Evolutionary conservation across 306 rosid genomes (phyloP).

Genomic region (Medicago arabica): DNA sequence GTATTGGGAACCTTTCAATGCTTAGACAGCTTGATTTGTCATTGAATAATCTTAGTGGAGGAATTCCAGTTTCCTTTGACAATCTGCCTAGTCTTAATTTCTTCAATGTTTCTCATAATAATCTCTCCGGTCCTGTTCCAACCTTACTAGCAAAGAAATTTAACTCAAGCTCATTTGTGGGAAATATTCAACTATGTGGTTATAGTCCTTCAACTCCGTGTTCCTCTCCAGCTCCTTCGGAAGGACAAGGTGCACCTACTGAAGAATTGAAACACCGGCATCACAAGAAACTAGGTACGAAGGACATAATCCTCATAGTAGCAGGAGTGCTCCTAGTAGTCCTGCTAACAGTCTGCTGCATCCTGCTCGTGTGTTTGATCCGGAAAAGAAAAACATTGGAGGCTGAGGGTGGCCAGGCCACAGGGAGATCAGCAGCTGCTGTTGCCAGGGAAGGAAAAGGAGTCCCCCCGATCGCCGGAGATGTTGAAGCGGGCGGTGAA

Average conservation of each 20-base stretch:
- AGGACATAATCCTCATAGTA: slow-evolving; percentile 81
- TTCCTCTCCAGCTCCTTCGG: slow-evolving; percentile 68
- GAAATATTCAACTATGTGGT: slow-evolving; percentile 80
- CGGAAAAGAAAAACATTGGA: slow-evolving; percentile 61
- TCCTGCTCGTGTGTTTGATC: slow-evolving; percentile 66
- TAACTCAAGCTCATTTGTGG: slow-evolving; percentile 73
- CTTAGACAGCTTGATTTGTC: slow-evolving; percentile 79
- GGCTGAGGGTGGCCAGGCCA: slow-evolving; percentile 49
- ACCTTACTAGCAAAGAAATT: slow-evolving; percentile 59
- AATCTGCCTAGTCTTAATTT: slow-evolving; percentile 51
- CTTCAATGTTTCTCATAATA: slow-evolving; percentile 79
- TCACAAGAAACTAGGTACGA: slow-evolving; percentile 65
- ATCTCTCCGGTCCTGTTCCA: slow-evolving; percentile 86
- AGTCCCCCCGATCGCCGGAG: slow-evolving; percentile 54
- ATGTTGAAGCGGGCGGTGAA: slow-evolving; percentile 69
- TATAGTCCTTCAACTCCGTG: slow-evolving; percentile 64
- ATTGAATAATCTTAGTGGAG: slow-evolving; percentile 67
- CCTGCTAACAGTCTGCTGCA: slow-evolving; percentile 60
- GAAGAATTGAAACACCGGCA: slow-evolving; percentile 44
- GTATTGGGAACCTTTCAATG: slow-evolving; percentile 63
- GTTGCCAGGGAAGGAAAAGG: slow-evolving; percentile 64
- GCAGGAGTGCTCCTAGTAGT: slow-evolving; percentile 73
- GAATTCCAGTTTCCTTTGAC: slow-evolving; percentile 68
- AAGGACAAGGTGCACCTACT: slow-evolving; percentile 40
- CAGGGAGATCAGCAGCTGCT: slow-evolving; percentile 47